These are phyloP conservation scores for Spongispora temasekensis DNA, from an alignment of 1,284 basidiomycete species.

Conservation along the genomic window DNA sequence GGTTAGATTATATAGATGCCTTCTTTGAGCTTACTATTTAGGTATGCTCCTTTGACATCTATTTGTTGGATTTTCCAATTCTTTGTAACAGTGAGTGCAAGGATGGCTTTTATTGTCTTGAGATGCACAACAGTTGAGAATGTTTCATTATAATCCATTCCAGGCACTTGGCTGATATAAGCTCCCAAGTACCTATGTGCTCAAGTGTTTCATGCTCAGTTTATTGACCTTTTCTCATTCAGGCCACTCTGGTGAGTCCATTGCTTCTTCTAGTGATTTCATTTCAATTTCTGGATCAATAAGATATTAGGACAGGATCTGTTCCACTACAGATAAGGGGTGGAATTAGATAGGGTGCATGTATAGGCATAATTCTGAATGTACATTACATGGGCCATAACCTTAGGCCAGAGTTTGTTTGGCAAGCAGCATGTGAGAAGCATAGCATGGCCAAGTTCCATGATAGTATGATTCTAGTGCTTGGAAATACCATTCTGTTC, in stretches of 20 bases:
- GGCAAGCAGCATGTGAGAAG: background rate
- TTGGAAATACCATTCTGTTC: background rate
- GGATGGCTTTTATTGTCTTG: no score
- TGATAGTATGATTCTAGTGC: background rate
- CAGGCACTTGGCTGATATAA: background rate
- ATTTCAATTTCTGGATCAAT: background rate
- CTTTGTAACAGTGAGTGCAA: no score
- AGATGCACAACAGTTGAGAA: no score
- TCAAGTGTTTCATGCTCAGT: background rate
- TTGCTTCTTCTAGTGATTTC: background rate
- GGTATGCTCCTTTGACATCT: no score
- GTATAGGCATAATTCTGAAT: background rate
- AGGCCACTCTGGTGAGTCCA: background rate
- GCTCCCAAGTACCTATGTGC: background rate
- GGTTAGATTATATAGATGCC: no score
- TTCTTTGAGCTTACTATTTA: no score
- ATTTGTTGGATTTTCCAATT: no score
- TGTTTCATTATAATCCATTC: no score
- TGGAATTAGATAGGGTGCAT: background rate
- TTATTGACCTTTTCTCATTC: background rate
- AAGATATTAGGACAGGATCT: background rate
- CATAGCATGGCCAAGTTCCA: background rate
- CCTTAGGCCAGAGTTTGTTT: background rate
- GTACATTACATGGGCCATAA: background rate
- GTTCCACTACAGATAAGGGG: background rate